These are phyloP conservation scores for Ophiognomonia clavigignenti-juglandacearum DNA, from an alignment of 2,329 filamentous ascomycete genomes.

Conservation along the genomic window DNA sequence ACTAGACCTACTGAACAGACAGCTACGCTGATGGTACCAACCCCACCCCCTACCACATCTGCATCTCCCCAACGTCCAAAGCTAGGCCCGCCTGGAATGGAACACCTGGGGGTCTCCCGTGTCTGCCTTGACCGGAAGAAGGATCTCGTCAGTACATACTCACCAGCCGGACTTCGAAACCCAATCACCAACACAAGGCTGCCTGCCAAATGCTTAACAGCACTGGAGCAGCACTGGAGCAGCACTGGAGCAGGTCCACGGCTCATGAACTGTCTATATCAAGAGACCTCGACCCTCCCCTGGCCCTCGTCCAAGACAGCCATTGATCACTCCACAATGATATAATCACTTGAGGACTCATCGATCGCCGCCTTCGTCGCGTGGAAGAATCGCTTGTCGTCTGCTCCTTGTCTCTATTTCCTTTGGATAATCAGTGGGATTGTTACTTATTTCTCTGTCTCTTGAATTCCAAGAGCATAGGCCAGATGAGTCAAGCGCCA, in stretches of 20 bases:
- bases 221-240: too few species aligned
- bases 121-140: neutral
- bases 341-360: neutral
- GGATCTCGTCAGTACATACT: neutral
- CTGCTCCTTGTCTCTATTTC: neutral
- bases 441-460: neutral
- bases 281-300: neutral
- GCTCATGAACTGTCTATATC: neutral
- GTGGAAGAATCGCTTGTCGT: neutral
- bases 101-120: too few species aligned
- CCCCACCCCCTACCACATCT: slow-evolving; percentile 2
- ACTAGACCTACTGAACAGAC: slow-evolving; percentile 3
- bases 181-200: neutral
- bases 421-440: too few species aligned
- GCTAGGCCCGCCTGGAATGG: too few species aligned
- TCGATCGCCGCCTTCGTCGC: neutral
- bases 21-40: slow-evolving; percentile 2
- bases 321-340: neutral
- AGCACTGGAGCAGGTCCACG: too few species aligned
- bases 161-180: neutral
- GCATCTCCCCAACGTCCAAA: slow-evolving; percentile 1
- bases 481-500: neutral
- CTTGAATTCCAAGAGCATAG: too few species aligned
- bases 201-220: neutral
- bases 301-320: neutral